Evolutionary conservation across 2,329 filamentous ascomycete species (phyloP), one percentile per base, ranked within the genome.

Genomic region (Claviceps fusiformis): DNA sequence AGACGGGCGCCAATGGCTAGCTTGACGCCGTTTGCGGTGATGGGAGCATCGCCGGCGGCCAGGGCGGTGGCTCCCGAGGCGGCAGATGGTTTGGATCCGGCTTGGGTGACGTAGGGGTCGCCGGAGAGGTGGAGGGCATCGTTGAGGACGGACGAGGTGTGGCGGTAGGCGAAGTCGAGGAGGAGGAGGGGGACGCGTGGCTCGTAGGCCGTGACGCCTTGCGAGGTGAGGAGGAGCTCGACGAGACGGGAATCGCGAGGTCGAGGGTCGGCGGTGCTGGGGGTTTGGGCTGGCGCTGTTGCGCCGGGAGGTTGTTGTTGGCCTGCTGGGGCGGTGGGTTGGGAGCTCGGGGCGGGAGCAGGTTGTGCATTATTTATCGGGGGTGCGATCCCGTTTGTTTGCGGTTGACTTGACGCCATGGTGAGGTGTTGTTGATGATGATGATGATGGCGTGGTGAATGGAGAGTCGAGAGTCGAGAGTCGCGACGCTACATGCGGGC

Each of bases 121-220:
- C 80, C 78, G 6, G 79, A 77, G 31, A 88, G 78, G 63, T 87
- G 83, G 17, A 88, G 71, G 7, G 82, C 84, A 71, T 90, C 86
- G 60, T 75, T 81, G 24, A 91, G 80, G 41, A 91, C 76, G 56
- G 80, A 78, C 1, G 82, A 82, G 10, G 85, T 88, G 75, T 90
- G 87, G 43, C 88, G 83, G 77, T 93, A 93, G 51, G 88, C 86
- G 66, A 92, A 92, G 73, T 93, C 88, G 67, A 93, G 83, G 51
- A 93, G 82, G 56, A 91, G 82, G 0, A 92, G 79, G 0, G 88
- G 88, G 1, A 93, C 87, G 63, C 88, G 87, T 68, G 86, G 81
- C 68, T 92, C 87, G 75, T 89, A 93, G 45, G 84, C 78, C 5
- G 85, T 83, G 10, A 92, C 87, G 64, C 87, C 87, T 63, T 90